Evolutionary conservation across 2,329 filamentous ascomycete genomes (phyloP).

Genomic region (Aureobasidium sp.): DNA sequence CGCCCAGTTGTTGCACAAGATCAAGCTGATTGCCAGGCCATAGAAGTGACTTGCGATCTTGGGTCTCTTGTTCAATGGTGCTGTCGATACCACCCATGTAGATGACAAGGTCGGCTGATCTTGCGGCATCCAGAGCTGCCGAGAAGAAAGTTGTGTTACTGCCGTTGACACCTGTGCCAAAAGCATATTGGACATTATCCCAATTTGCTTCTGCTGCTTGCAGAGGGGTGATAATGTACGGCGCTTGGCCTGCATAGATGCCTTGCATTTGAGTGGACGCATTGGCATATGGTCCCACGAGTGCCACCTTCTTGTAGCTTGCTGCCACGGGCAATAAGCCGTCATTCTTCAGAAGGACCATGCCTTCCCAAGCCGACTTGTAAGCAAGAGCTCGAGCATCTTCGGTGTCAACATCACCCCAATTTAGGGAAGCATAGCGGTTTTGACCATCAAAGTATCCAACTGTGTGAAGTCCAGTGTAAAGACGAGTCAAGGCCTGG

Average conservation of each 20-base stretch:
- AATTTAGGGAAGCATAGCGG: constrained; percentile 44
- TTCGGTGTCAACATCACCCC: constrained; percentile 47
- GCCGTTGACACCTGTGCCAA: constrained; percentile 27
- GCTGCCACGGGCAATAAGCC: constrained; percentile 35
- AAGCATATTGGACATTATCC: constrained; percentile 38
- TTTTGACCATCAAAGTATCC: constrained; percentile 49
- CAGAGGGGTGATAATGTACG: constrained; percentile 46
- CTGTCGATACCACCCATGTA: constrained; percentile 50
- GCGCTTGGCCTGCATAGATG: constrained; percentile 49
- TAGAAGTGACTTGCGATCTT: constrained; percentile 43
- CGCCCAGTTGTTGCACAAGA: constrained; percentile 40
- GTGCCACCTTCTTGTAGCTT: constrained; percentile 36
- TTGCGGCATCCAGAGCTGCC: constrained; percentile 27
- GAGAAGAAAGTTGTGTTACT: constrained; percentile 24
- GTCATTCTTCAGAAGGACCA: constrained; percentile 46
- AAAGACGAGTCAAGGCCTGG: constrained; percentile 43
- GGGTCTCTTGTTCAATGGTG: constrained; percentile 42
- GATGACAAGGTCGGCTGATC: constrained; percentile 42
- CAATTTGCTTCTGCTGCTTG: constrained; percentile 41
- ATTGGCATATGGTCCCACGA: constrained; percentile 52
- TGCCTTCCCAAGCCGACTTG: constrained; percentile 40
- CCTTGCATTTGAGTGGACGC: constrained; percentile 50
- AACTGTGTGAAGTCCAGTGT: constrained; percentile 44
- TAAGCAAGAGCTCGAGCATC: constrained; percentile 47
- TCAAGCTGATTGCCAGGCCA: constrained; percentile 46